Evolutionary conservation across 768 basidiomycete species (phyloP), one percentile per base, ranked within the genome.

Genomic region (Auriscalpium orientale): DNA sequence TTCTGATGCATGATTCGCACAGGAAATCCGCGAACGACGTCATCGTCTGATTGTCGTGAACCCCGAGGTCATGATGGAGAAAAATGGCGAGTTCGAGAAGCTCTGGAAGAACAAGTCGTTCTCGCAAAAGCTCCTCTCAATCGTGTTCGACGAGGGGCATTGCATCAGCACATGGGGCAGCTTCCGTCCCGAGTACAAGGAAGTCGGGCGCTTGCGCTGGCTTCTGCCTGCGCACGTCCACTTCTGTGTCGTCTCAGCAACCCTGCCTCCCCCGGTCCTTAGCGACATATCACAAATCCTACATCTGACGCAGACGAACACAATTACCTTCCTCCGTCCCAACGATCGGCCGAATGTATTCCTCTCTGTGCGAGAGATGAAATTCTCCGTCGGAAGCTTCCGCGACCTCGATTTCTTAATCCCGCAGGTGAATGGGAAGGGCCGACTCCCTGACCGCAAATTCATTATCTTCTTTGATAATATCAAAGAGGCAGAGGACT

Each of bases 131-230:
- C 34, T 66, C 12, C 56, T 63, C 20, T 54, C 55, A 22, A 43
- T 68, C 2, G 47, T 67, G 1, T 50, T 64, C 37, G 67, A 68
- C 38, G 67, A 68, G 53, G 62, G 52, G 1, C 66, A 67, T 40
- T 61, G 57, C 52, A 45, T 65, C 49, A 56, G 47, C 20, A 33
- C 60, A 34, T 66, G 65, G 67, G 58, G 62, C 12, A 37, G 46
- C 4, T 68, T 68, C 34, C 53, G 56, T 4, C 55, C 56, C 1
- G 58, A 61, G 13, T 68, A 65, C 45, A 49, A 22, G 13, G 38
- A 61, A 16, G 35, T 65, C 3, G 57, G 54, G 1, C 9, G 28
- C 5, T 53, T 67, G 4, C 51, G 56, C 4, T 65, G 52, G 40
- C 22, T 61, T 8, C 43, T 67, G 3, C 58, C 59, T 0, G 12